Base-by-base conservation (phyloP, 2,329 filamentous ascomycete genomes). In the Colletotrichum navitas region DNA sequence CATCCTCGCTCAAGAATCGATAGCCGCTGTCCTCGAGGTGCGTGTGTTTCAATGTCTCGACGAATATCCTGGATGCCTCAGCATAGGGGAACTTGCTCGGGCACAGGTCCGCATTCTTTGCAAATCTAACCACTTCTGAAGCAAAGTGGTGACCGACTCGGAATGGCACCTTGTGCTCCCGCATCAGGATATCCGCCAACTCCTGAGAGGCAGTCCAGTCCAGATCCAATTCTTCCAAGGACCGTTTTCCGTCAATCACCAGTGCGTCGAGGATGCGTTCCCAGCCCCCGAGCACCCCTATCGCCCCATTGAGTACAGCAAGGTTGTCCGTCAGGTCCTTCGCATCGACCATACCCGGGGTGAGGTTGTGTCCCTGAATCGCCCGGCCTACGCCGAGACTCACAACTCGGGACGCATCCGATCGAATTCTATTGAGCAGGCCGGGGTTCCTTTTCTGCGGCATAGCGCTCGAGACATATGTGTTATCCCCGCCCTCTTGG, bases 131-230 rank as follows among this genome's bases (percentile, higher is more conserved):
- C 18, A 60, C 59, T 26, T 70, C 59, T 7, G 69, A 72, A n/a
- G 69, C 69, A 43, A 72, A 72, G 60, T 72, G 69, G 7, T 72
- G 69, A 6, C 69, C 69, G 7, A 72, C 60, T 51, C 69, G 66
- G 14, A 72, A 72, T 1, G 69, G 69, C 24, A 72, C 60, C 2
- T 55, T 61, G 54, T 60, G 45, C n/a, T 65, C 60, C 5, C 69
- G 56, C 69, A 69, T 72, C 1, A 72, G 34, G 1, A 70, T 7
- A 11, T 72, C 69, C 12, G 69, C 69, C 39, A 72, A 21, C 21
- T 72, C 69, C 16, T 72, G 69, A 26, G 69, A 72, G 1, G 69
- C 69, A 5, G 69, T 72, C 69, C 66, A 72, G 60, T 72, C 69
- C 1, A 68, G 41, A 5, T 72, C 61, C 39, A 72, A 3, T 18